Evolutionary conservation across 768 basidiomycete genomes (phyloP).

Genomic region (Phylloporus scabripes): DNA sequence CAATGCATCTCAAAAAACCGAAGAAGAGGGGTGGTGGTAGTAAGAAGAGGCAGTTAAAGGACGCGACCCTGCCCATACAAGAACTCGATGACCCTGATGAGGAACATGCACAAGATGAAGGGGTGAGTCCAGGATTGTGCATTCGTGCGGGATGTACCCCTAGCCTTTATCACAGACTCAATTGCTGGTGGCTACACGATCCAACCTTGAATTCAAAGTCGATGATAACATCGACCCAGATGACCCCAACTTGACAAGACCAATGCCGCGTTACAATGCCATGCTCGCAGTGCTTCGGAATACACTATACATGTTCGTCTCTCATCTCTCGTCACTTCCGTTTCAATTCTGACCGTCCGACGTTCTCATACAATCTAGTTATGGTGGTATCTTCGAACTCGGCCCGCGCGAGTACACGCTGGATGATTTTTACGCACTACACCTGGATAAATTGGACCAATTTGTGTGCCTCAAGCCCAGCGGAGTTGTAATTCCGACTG

Average conservation of each 20-base stretch:
- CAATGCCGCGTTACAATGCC: conserved; percentile 75
- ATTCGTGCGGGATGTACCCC: background rate
- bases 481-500: conserved; percentile 53
- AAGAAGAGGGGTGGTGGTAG: conserved; percentile 44
- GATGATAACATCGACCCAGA: conserved; percentile 47
- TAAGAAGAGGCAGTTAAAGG: conserved; percentile 37
- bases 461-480: conserved; percentile 70
- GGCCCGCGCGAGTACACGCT: conserved; percentile 82
- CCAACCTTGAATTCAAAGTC: background rate
- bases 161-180: background rate
- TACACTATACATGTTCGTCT: conserved; percentile 74
- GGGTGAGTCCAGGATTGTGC: conserved; percentile 4
- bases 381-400: conserved; percentile 84
- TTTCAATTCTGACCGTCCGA: background rate
- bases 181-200: background rate
- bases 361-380: conserved; percentile 37
- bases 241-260: conserved; percentile 60
- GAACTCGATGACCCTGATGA: conserved; percentile 6
- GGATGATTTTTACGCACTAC: conserved; percentile 79
- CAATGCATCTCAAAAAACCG: conserved; percentile 60
- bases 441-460: conserved; percentile 79
- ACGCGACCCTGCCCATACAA: background rate
- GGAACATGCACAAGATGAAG: conserved; percentile 13
- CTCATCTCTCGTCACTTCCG: background rate
- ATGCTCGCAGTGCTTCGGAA: conserved; percentile 84